Percentiles rank a stretch among this genome's conserved stretches.
phyloP scores from a whole-genome alignment of 1,284 basidiomycete species.

The Sanghuangporus sanghuang region DNA sequence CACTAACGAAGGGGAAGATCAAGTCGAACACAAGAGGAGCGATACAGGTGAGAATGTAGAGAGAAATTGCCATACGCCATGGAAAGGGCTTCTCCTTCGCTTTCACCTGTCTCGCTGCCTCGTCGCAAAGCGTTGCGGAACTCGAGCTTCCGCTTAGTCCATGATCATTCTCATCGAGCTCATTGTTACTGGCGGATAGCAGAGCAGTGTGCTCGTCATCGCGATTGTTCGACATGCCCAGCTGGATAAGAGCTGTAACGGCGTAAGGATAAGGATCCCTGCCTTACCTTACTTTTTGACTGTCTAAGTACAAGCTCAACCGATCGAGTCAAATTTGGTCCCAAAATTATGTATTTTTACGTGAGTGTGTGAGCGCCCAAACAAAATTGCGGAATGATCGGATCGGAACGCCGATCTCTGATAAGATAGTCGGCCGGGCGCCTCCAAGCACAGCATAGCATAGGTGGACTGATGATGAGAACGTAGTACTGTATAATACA shows the following conservation, averaged over 20 bases:
- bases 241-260: too few relatives aligned
- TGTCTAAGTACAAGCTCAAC: neutral
- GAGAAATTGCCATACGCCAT: constrained; percentile 7
- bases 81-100: constrained; percentile 8
- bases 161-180: neutral
- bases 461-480: neutral
- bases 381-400: neutral
- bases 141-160: neutral
- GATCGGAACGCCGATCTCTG: neutral
- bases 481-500: neutral
- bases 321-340: neutral
- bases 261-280: too few relatives aligned
- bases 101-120: neutral
- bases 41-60: constrained; percentile 9
- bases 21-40: constrained; percentile 20
- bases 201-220: constrained; percentile 7
- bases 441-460: neutral
- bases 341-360: neutral
- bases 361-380: neutral
- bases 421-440: neutral
- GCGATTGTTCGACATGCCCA: neutral
- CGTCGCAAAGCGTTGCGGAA: neutral
- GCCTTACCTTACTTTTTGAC: neutral
- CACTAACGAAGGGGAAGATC: constrained; percentile 23
- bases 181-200: neutral